Evolutionary conservation across 2,329 filamentous ascomycete species (phyloP), one percentile per base, ranked within the genome.

Genomic region (Phaeosphaeria sp.): DNA sequence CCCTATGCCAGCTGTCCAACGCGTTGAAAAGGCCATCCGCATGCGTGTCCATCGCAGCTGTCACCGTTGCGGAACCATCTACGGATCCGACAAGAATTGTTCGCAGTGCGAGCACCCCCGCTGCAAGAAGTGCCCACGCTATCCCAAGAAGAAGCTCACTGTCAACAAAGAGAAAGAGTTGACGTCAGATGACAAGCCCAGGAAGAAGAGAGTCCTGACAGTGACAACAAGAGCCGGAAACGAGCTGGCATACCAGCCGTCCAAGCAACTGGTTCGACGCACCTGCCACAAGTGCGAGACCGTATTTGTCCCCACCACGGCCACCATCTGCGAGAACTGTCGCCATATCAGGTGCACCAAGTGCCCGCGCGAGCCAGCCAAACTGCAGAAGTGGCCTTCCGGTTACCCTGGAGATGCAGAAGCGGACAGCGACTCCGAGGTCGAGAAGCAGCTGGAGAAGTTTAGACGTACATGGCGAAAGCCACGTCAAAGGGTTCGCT

Each of bases 41-140:
- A 90, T 93, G 85, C 87, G 90, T 53, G 86, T 93, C 52, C 90
- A 91, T 74, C 87, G 89, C 65, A 89, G 85, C 62, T 97, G 93
- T 77, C 93, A 97, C 78, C 84, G 86, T 65, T 97, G 93, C 80
- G 85, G 88, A 57, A 86, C 89, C 15, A 85, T 85, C 22, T 96
- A 94, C 74, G 89, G 90, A 55, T 77, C 85, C 20, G 86, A 89
- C 68, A 92, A 89, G 78, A 83, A 89, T 58, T 97, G 93, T 78
- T 77, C 84, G 63, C 86, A 86, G 65, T 97, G 93, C 80, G 84
- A 90, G 66, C 93, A 97, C 78, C 82, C 82, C 47, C 87, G 91
- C 65, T 97, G 93, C 85, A 90, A 87, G 72, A 88, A 90, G 71
- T 97, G 93, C 75, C 86, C 87, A 25, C 87, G 91, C 54, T 87